Percentiles rank a stretch among this genome's conserved stretches.
These are phyloP conservation scores for Phanerochaete carnosa DNA, from an alignment of 768 basidiomycete species.

Conservation along the genomic window DNA sequence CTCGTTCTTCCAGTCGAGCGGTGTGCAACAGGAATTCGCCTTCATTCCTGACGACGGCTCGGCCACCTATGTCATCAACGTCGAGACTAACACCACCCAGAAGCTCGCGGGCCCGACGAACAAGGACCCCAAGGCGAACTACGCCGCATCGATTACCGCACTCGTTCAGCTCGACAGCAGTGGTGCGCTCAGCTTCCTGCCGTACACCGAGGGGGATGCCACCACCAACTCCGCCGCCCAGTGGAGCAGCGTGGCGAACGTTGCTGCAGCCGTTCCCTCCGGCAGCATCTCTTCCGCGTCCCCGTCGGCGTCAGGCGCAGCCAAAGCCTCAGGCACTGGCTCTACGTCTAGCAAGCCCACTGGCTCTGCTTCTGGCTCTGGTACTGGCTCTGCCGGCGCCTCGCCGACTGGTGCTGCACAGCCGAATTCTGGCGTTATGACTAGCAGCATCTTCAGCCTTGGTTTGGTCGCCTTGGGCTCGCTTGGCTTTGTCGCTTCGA, in stretches of 20 bases:
- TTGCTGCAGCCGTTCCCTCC: conserved; percentile 36
- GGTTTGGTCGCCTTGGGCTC: not conserved
- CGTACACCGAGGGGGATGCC: conserved; percentile 46
- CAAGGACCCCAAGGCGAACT: conserved; percentile 58
- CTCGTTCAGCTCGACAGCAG: conserved; percentile 67
- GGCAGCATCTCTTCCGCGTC: conserved; percentile 8
- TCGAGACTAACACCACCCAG: conserved; percentile 67
- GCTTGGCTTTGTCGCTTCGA: conserved; percentile 1
- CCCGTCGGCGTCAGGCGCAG: not conserved
- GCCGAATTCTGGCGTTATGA: not conserved
- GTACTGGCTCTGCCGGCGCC: not conserved
- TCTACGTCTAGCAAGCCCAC: not conserved
- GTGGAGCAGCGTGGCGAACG: conserved; percentile 45
- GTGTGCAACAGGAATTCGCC: conserved; percentile 71
- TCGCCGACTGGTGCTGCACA: not conserved
- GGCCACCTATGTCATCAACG: conserved; percentile 70
- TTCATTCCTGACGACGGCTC: conserved; percentile 76
- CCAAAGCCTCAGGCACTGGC: not conserved
- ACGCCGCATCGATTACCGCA: conserved; percentile 57
- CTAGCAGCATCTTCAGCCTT: not conserved
- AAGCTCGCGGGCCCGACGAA: conserved; percentile 54
- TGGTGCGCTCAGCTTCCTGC: conserved; percentile 59
- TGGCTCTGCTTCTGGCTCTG: not conserved
- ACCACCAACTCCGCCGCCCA: conserved; percentile 41
- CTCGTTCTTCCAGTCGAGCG: conserved; percentile 59